Conservation (phyloP, 108 stramenopile species). For the Seminavis robusta region DNA sequence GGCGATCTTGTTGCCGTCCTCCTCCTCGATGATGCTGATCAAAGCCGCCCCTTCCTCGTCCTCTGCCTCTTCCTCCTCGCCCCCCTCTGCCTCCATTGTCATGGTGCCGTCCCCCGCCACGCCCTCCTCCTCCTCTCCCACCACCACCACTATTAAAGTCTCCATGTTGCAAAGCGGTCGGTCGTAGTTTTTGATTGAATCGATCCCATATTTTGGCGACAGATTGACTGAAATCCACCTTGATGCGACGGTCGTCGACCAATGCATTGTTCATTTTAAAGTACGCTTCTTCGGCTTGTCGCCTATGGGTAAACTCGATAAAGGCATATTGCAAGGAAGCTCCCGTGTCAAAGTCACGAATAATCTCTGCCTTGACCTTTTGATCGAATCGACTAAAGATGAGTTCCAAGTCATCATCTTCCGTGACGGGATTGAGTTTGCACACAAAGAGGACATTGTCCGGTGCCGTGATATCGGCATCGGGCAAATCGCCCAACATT, state of each 20-base stretch:
- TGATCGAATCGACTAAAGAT: constrained; percentile 94
- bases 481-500: constrained; percentile 93
- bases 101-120: too few relatives aligned
- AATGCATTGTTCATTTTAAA: constrained; percentile 99
- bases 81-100: too few relatives aligned
- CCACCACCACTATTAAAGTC: too few relatives aligned
- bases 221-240: constrained; percentile 97
- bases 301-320: constrained; percentile 88
- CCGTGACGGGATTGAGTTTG: constrained; percentile 96
- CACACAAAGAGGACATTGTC: constrained; percentile 98
- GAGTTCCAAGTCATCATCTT: constrained; percentile 96
- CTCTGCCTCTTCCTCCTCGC: too few relatives aligned
- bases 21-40: too few relatives aligned
- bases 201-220: constrained; percentile 95
- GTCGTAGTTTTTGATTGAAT: constrained; percentile 52
- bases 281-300: constrained; percentile 93
- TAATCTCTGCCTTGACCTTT: constrained; percentile 87
- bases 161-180: too few relatives aligned
- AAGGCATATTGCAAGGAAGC: constrained; percentile 96
- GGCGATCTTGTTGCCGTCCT: too few relatives aligned
- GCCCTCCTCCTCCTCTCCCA: too few relatives aligned
- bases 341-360: constrained; percentile 94
- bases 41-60: too few relatives aligned
- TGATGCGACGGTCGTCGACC: constrained; percentile 96
- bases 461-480: constrained; percentile 85